Conservation (phyloP, 495 filamentous ascomycete genomes). For the Penicillium paxilli region DNA sequence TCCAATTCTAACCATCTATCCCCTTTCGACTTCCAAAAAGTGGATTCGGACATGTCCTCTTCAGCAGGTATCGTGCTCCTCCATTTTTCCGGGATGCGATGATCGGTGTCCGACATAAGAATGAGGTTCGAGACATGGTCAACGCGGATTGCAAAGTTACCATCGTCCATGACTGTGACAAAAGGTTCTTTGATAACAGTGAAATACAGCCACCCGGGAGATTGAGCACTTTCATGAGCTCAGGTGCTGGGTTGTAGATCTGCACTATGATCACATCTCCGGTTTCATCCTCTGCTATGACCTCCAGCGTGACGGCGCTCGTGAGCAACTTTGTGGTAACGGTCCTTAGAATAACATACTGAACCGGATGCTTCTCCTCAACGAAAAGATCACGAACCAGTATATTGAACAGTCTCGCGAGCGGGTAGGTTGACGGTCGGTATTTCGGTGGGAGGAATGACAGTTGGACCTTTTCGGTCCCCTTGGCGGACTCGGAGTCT, state of each 20-base stretch:
- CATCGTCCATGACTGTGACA: slow-evolving; percentile 38
- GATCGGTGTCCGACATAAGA: slow-evolving; percentile 29
- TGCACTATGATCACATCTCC: slow-evolving; percentile 44
- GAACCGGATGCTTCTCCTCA: neutral
- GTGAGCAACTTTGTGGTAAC: slow-evolving; percentile 39
- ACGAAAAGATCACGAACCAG: too few species aligned
- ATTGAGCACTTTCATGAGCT: slow-evolving; percentile 18
- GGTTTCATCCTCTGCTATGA: slow-evolving; percentile 52
- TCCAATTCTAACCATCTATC: slow-evolving; percentile 30
- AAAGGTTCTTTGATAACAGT: slow-evolving; percentile 57
- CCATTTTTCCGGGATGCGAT: slow-evolving; percentile 36
- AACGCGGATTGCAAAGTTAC: slow-evolving; percentile 44
- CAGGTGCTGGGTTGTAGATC: slow-evolving; percentile 44
- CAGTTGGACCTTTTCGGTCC: too few species aligned
- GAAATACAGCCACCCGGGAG: slow-evolving; percentile 33
- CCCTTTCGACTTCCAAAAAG: slow-evolving; percentile 40
- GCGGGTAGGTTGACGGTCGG: too few species aligned
- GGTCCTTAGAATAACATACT: slow-evolving; percentile 25
- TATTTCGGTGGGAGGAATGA: too few species aligned
- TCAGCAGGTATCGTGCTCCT: slow-evolving; percentile 18
- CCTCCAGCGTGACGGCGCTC: slow-evolving; percentile 43
- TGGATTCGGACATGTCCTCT: slow-evolving; percentile 6
- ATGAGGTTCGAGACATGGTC: slow-evolving; percentile 54
- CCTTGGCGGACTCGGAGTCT: too few species aligned
- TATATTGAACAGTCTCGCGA: too few species aligned